Base-by-base conservation (phyloP, 2,329 filamentous ascomycete species). In the Lasiodiplodia sp. region DNA sequence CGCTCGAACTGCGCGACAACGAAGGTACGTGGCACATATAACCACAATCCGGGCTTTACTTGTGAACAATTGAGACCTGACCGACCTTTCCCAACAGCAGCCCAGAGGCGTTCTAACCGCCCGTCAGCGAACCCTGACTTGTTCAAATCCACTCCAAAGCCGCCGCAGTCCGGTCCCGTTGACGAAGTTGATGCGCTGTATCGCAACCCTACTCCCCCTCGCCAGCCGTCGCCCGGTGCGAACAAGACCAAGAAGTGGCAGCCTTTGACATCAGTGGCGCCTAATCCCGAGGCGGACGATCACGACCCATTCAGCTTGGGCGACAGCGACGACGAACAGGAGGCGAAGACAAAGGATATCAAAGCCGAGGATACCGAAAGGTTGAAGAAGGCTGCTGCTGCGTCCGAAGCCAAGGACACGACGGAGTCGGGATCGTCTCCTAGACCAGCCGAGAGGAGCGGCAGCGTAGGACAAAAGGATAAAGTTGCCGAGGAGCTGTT, bases 291-390 rank as follows among this genome's bases (percentile, higher is more conserved):
- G 70, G 86, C 87, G 21, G 94, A 82, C 25, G 84, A 98, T 73
- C 95, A 97, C 74, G 96, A 99, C 76, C 96, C 96, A 0, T 99
- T 99, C 82, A 97, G 94, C 75, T 86, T 99, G 16, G 96, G 96
- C 5, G 95, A 98, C 74, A 97, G 93, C 75, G 95, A 98, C 73
- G 94, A 97, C 73, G 96, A 99, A 80, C 91, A 91, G 73, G 92
- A 94, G 66, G 80, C 84, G 18, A 96, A 94, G 81, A 86, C 87
- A 58, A 90, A 90, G 77, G 88, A 90, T 68, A 75, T 83, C 58
- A 83, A 84, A 67, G 79, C 85, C 65, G 85, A 90, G 69, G 85
- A 85, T 69, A 84, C 78, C 1, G 82, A 84, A 73, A 74, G 83
- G 65, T 72, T 84, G 70, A 87, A 88, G 78, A 80, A 82, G 72